Base-by-base conservation (phyloP, 805 yeast species). In the Zygoascus tannicola region DNA sequence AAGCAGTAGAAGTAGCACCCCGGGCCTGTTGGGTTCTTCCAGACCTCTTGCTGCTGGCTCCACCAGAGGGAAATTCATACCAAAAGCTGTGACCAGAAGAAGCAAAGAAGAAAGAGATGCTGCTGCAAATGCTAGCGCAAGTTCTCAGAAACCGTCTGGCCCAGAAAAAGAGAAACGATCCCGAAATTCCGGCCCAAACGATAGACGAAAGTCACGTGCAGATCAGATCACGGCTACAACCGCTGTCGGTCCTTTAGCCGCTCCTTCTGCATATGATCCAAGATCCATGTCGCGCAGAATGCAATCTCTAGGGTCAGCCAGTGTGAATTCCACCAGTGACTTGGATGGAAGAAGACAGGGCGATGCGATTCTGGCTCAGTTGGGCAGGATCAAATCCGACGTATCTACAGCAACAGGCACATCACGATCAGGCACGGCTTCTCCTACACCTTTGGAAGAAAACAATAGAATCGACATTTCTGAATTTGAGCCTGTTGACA, bases 11-110 rank as follows among this genome's bases (percentile, higher is more conserved):
- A 34, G 44, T 16, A 42, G 42, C 44, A 16, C 43, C 37, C 35
- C 35, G 21, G n/a, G 35, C 15, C 36, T 20, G 20, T n/a, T 15
- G 37, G 37, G 32, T 22, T 37, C 21, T 15, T 5, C 30, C 19
- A 22, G 4, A 3, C n/a, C 37, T 22, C 18, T 32, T 7, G 28
- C 32, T 3, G 12, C 28, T 5, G 14, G 38, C 16, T 34, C 51
- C 5, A 34, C 49, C 23, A 21, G 35, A 16, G 51, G 56, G 21
- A 81, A 81, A 61, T 88, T 88, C 64, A 78, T 80, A 61, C 97
- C 97, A 2, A 88, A 88, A 61, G 80, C 72, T 2, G 95, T 88
- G 35, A 87, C 87, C 0, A 70, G 97, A 63, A 78, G 85, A 58
- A 67, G 86, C 8, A 81, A 85, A 53, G 88, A 84, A 53, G 95